phyloP scores from a whole-genome alignment of 2,329 filamentous ascomycete species.

The Aspergillus pseudoviridinutans region DNA sequence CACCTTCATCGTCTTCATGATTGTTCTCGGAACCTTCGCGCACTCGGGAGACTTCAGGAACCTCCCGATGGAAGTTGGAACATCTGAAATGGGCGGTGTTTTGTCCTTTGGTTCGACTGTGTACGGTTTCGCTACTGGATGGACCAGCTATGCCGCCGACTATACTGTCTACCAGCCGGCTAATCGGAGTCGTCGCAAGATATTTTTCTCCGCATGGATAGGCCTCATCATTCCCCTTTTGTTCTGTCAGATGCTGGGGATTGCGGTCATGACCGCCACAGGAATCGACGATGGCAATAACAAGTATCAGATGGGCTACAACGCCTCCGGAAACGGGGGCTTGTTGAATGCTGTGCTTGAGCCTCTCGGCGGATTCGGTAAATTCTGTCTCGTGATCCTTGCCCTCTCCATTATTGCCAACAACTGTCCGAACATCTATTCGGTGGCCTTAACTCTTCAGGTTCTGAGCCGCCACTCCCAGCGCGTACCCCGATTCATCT shows the following conservation, averaged over 20 bases:
- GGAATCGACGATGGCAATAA: conserved; percentile 51
- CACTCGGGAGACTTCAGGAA: conserved; percentile 63
- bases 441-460: conserved; percentile 63
- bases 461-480: conserved; percentile 58
- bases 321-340: conserved; percentile 58
- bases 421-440: conserved; percentile 72
- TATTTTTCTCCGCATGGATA: conserved; percentile 66
- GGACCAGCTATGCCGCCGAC: conserved; percentile 71
- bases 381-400: conserved; percentile 66
- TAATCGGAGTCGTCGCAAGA: conserved; percentile 53
- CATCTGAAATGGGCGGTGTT: conserved; percentile 56
- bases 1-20: conserved; percentile 67
- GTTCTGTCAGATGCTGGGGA: conserved; percentile 70
- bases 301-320: conserved; percentile 55
- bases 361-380: conserved; percentile 63
- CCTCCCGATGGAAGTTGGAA: conserved; percentile 57
- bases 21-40: conserved; percentile 65
- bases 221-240: conserved; percentile 68
- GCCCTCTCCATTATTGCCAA: conserved; percentile 65
- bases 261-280: conserved; percentile 65
- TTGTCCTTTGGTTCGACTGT: conserved; percentile 65
- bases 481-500: conserved; percentile 63
- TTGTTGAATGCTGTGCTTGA: conserved; percentile 63
- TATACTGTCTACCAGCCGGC: conserved; percentile 76
- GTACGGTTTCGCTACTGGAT: conserved; percentile 67